A percentile compares a stretch with the other conserved stretches of the same genome.
phyloP scores from a whole-genome alignment of 352 stramenopile species.

The Phytophthora lateralis region DNA sequence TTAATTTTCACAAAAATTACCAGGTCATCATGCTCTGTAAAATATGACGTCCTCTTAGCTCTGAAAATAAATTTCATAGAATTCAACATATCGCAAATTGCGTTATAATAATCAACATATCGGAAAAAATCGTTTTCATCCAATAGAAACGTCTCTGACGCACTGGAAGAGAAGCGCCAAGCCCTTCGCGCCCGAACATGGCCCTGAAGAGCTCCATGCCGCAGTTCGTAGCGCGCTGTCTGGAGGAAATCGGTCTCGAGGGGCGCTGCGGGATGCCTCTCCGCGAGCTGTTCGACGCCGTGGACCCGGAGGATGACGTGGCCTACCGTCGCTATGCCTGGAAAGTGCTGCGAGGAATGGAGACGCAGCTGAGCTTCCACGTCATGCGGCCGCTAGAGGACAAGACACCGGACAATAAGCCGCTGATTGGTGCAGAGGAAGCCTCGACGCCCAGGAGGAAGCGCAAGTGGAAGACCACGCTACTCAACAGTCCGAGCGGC shows the following conservation, averaged over 20 bases:
- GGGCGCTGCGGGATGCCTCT: constrained; percentile 73
- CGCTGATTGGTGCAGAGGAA: neutral
- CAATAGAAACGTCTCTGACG: neutral
- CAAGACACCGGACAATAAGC: constrained; percentile 10
- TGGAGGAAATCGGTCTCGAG: constrained; percentile 84
- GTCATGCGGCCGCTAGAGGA: constrained; percentile 50
- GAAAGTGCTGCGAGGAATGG: constrained; percentile 64
- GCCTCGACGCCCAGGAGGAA: constrained; percentile 37
- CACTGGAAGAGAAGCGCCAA: neutral
- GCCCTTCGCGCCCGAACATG: constrained; percentile 4
- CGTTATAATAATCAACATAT: too few species aligned
- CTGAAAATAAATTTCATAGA: too few species aligned
- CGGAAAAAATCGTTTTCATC: neutral
- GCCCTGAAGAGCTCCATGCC: constrained; percentile 50
- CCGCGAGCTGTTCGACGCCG: constrained; percentile 58
- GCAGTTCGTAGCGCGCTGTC: constrained; percentile 72
- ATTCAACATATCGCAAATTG: neutral
- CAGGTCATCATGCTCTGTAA: too few species aligned
- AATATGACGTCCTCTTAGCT: too few species aligned
- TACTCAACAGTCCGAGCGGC: constrained; percentile 32
- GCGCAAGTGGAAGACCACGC: constrained; percentile 78
- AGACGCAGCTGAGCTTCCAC: constrained; percentile 63
- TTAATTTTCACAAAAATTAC: too few species aligned
- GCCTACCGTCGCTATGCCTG: constrained; percentile 66
- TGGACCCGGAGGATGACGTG: constrained; percentile 60